Percentiles rank a stretch among this genome's conserved stretches.
phyloP scores from a whole-genome alignment of 2,329 filamentous ascomycete species.

The Chaetomium strumarium region DNA sequence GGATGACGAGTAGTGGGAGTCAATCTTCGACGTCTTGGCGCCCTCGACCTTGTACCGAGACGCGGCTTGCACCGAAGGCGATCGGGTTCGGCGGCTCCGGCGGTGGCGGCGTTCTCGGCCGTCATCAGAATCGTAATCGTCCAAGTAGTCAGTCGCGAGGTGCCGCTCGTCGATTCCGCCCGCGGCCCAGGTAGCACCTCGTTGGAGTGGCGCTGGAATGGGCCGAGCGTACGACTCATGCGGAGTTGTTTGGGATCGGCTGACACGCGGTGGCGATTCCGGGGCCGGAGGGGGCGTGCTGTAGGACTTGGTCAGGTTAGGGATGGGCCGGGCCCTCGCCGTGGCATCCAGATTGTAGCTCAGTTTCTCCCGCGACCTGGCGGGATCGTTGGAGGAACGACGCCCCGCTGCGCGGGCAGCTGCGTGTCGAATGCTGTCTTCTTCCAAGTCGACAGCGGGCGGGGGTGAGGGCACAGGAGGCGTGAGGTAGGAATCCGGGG shows the following conservation, averaged over 20 bases:
- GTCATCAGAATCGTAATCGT: constrained; percentile 22
- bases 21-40: constrained; percentile 21
- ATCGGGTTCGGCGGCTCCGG: constrained; percentile 19
- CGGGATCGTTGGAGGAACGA: constrained; percentile 23
- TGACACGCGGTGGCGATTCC: constrained; percentile 22
- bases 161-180: constrained; percentile 5
- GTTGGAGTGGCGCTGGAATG: constrained; percentile 14
- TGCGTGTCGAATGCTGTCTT: constrained; percentile 19
- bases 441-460: constrained; percentile 21
- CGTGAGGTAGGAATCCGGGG: constrained; percentile 9
- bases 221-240: constrained; percentile 13
- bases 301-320: constrained; percentile 26
- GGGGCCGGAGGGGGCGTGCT: constrained; percentile 19
- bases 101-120: constrained; percentile 18
- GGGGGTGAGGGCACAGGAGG: constrained; percentile 22
- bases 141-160: constrained; percentile 6
- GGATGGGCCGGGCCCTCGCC: constrained; percentile 19
- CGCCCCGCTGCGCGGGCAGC: constrained; percentile 20
- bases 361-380: constrained; percentile 20
- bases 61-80: constrained; percentile 14
- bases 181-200: constrained; percentile 20
- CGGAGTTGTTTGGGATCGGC: constrained; percentile 20
- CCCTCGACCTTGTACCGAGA: constrained; percentile 22
- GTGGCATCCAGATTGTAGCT: constrained; percentile 19
- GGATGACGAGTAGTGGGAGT: constrained; percentile 17